phyloP scores from a whole-genome alignment of 2,329 filamentous ascomycete genomes.

The Xylariaceae sp. region DNA sequence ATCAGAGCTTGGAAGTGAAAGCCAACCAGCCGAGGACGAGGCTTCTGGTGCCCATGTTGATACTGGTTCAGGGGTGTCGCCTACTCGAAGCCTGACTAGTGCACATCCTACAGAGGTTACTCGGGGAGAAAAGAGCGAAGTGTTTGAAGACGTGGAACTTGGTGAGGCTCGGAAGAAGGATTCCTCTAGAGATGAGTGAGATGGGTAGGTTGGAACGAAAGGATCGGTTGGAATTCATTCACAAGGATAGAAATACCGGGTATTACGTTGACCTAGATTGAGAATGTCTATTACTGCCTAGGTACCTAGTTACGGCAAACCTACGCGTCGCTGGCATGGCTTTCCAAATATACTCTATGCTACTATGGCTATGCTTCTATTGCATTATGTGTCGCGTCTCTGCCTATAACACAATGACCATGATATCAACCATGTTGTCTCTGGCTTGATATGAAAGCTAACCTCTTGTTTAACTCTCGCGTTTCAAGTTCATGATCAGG shows the following conservation, averaged over 20 bases:
- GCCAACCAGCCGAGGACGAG: neutral
- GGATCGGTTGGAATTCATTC: neutral
- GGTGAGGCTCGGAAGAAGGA: conserved; percentile 1
- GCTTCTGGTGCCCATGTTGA: neutral
- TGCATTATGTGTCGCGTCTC: too few species aligned
- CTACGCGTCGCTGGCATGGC: too few species aligned
- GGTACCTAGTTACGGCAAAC: too few species aligned
- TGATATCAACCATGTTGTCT: too few species aligned
- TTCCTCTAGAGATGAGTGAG: neutral
- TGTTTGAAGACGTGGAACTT: conserved; percentile 14
- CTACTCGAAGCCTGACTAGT: neutral
- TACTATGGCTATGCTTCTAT: too few species aligned
- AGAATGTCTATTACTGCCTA: neutral
- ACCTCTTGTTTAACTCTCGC: too few species aligned
- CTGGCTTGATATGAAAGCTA: too few species aligned
- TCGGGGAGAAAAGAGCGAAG: conserved; percentile 4
- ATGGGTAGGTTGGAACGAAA: neutral
- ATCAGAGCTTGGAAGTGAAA: neutral
- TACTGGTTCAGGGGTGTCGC: neutral
- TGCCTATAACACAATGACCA: too few species aligned
- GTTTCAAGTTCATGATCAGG: too few species aligned
- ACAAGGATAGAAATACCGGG: neutral
- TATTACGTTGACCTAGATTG: conserved; percentile 13
- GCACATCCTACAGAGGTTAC: neutral
- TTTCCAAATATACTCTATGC: too few species aligned